Evolutionary conservation across 169 alveolate species (phyloP).

Genomic region (Besnoitia besnoiti): DNA sequence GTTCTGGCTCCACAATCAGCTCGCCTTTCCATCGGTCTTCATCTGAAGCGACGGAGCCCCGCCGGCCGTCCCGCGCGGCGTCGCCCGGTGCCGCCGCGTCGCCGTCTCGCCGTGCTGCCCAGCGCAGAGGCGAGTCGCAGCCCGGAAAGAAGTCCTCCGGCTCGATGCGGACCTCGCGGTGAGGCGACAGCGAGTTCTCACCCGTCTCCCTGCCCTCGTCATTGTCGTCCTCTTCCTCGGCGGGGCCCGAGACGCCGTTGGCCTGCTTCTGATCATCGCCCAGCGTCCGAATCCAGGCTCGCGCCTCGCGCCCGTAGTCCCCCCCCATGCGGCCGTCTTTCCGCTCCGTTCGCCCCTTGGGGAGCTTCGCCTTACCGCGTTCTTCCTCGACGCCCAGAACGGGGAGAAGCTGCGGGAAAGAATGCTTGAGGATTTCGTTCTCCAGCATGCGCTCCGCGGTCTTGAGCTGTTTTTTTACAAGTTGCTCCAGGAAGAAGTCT

Average conservation of each 20-base stretch:
- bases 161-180: neutral
- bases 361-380: neutral
- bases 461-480: neutral
- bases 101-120: neutral
- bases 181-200: neutral
- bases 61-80: neutral
- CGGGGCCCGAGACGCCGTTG: neutral
- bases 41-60: neutral
- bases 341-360: neutral
- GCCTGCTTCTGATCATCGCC: neutral
- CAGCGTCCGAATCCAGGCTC: neutral
- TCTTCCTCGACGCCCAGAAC: neutral
- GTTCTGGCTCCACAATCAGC: neutral
- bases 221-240: neutral
- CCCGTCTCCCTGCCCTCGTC: neutral
- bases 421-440: neutral
- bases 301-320: neutral
- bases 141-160: neutral
- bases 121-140: neutral
- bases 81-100: no score
- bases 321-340: neutral
- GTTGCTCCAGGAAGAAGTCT: neutral
- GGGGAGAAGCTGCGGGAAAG: neutral
- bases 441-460: neutral
- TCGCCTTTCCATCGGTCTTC: constrained; percentile 6